Percentiles rank a stretch among this genome's conserved stretches.
Conservation (phyloP, 441 rosid genomes). For the Rhodomyrtus psidioides region DNA sequence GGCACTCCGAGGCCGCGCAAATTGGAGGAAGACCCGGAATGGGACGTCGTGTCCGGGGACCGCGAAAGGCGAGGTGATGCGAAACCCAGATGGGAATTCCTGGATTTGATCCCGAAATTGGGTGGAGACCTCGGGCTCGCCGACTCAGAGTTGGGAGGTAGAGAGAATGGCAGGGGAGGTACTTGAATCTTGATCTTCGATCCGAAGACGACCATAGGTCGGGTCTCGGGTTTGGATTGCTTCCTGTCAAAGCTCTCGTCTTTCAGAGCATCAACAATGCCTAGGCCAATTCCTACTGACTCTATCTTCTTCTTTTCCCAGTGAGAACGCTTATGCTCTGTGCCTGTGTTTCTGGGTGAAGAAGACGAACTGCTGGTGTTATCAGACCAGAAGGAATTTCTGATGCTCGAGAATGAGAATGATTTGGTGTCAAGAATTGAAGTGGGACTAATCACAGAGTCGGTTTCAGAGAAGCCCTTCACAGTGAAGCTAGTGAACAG, state of each 20-base stretch:
- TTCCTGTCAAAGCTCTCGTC: not conserved
- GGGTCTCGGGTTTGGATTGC: not conserved
- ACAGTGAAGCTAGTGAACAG: not conserved
- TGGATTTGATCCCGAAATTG: not conserved
- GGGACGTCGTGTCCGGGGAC: not conserved
- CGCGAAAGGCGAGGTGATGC: not conserved
- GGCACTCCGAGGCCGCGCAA: not conserved
- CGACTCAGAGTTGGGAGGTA: not conserved
- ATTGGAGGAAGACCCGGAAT: not conserved
- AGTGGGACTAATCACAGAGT: not conserved
- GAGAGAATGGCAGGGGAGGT: not conserved
- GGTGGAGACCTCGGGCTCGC: not conserved
- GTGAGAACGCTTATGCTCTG: not conserved
- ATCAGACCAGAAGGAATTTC: conserved; percentile 3
- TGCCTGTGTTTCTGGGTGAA: not conserved
- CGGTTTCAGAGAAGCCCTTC: not conserved
- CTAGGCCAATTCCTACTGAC: not conserved
- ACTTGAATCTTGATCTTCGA: conserved; percentile 6
- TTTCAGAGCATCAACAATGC: conserved; percentile 3
- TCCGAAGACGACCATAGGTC: not conserved
- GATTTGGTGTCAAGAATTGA: conserved; percentile 6
- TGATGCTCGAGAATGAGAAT: not conserved
- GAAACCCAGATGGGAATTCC: not conserved
- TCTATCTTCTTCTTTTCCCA: not conserved
- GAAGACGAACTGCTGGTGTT: not conserved